Evolutionary conservation across 2,329 filamentous ascomycete genomes (phyloP), one percentile per base, ranked within the genome.

Genomic region (Claviceps lovelessii): DNA sequence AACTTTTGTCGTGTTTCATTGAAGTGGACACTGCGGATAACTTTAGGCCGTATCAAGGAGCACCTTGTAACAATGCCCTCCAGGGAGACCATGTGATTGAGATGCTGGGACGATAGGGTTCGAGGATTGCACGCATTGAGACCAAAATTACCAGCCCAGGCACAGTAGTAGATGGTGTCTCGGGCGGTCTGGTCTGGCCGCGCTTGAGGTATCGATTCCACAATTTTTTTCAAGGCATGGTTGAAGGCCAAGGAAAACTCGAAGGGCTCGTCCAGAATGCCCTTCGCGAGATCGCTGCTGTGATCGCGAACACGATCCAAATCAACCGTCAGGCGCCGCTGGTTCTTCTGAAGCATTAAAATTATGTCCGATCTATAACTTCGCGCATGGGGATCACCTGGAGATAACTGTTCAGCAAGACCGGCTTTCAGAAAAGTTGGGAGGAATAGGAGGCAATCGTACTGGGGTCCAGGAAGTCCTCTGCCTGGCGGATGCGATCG

Each of bases 21-120:
- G 72, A 90, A 97, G 69, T 98, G 93, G 53, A 98, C 90, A 71
- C 93, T 97, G 73, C 94, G 95, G 58, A 97, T 85, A n/a, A 98
- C 83, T 72, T 98, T 98, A 11, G 93, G 93, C 55, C 94, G 81
- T 59, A 98, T 95, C 23, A 98, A 77, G 29, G 90, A 96, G 72
- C 89, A 95, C 69, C 93, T 87, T 41, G 93, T 98, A 46, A 98
- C 93, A 63, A 98, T 98, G 49, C 93, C 93, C 71, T 98, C 93
- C 52, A 98, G 78, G 4, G 90, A 95, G 15, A 98, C 88, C 90
- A 98, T 96, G 65, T 88, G 85, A 70, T 98, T 98, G 55, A 98
- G 79, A 64, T 95, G 88, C 45, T 83, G 78, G 2, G 91, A 96
- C 52, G 88, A 88, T 35, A 98, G 74, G 0, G 93, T 97, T 61